Conservation (phyloP, 345 rosid species). For the Arabidopsis thaliana region TAIR10.1 NC_003076.8:24514001-24514500, state of each 20-base stretch:
- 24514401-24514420: conserved; percentile 18
- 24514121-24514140: conserved; percentile 45
- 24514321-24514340: neutral
- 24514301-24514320: neutral
- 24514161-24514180: neutral
- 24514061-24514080: conserved; percentile 45
- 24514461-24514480: conserved; percentile 42
- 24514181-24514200: conserved; percentile 39
- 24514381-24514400: neutral
- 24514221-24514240: neutral
- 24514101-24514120: conserved; percentile 15
- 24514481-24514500: conserved; percentile 42
- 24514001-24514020: conserved; percentile 15
- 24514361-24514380: too few relatives aligned
- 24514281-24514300: neutral
- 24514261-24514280: neutral
- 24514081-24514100: conserved; percentile 3
- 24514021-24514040: conserved; percentile 14
- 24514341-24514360: neutral
- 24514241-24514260: neutral
- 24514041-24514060: conserved; percentile 42
- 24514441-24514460: conserved; percentile 33
- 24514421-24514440: conserved; percentile 9
- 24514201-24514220: neutral
- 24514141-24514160: conserved; percentile 39